A percentile compares a stretch with the other conserved stretches of the same genome.
Evolutionary conservation across 2,329 filamentous ascomycete genomes (phyloP).

Genomic region (Botrytis deweyae): DNA sequence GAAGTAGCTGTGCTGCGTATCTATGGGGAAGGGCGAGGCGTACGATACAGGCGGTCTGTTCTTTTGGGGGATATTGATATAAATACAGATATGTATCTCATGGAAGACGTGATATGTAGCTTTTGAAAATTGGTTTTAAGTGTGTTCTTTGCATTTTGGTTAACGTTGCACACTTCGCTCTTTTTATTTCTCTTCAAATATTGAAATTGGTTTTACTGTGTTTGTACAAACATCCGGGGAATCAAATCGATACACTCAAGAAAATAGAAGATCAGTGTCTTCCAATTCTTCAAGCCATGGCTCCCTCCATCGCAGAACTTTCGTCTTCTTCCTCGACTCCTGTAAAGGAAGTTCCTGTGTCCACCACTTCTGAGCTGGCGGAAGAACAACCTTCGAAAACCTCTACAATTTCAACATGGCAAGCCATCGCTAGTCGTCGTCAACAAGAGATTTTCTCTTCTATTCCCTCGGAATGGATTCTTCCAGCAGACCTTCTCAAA

Average conservation of each 20-base stretch:
- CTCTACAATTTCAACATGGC: neutral
- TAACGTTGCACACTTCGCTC: neutral
- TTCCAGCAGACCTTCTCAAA: neutral
- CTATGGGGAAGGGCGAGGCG: neutral
- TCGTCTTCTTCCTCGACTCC: neutral
- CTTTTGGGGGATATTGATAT: neutral
- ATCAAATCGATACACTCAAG: too few species aligned
- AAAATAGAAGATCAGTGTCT: neutral
- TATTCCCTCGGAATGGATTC: slow-evolving; percentile 6
- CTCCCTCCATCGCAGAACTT: neutral
- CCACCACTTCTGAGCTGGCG: neutral
- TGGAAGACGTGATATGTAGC: neutral
- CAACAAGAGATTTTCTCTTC: neutral
- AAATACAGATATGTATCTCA: neutral
- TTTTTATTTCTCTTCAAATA: neutral
- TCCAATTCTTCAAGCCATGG: neutral
- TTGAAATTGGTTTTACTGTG: neutral
- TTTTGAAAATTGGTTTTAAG: neutral
- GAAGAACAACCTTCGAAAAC: neutral
- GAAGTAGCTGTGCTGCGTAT: neutral
- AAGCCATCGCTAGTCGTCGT: neutral
- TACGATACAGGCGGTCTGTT: neutral
- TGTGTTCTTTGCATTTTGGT: neutral
- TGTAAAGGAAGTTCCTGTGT: neutral
- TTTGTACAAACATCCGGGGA: neutral